Evolutionary conservation across 2,329 filamentous ascomycete species (phyloP).

Genomic region (Graphilbum ipis-grandicollis): DNA sequence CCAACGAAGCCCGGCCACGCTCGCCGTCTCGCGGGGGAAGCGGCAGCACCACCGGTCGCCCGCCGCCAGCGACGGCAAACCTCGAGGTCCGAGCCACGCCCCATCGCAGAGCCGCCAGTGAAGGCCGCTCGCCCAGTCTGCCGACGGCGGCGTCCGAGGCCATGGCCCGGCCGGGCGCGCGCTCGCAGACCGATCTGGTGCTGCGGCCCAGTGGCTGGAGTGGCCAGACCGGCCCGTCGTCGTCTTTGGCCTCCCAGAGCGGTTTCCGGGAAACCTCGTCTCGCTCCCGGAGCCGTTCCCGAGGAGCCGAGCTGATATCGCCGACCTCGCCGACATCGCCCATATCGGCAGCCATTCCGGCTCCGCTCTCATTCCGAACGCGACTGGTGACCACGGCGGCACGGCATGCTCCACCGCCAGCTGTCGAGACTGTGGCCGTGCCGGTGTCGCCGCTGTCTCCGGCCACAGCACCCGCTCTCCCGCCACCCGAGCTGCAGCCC

Average conservation of each 20-base stretch:
- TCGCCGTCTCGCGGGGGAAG: no score
- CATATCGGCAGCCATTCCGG: not conserved
- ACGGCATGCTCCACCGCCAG: no score
- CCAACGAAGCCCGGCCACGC: no score
- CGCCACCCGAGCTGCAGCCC: not conserved
- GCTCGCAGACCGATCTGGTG: constrained; percentile 49
- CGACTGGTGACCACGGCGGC: not conserved
- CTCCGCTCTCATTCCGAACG: not conserved
- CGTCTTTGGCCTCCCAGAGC: no score
- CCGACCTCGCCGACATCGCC: not conserved
- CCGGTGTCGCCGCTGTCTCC: not conserved
- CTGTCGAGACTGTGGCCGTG: no score
- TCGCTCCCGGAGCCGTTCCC: no score
- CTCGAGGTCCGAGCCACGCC: constrained; percentile 25
- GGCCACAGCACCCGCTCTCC: not conserved
- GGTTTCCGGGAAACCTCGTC: no score
- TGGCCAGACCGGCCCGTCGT: no score
- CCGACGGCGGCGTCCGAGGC: constrained; percentile 19
- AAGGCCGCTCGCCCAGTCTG: constrained; percentile 35
- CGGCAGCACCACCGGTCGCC: not conserved
- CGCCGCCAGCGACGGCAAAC: not conserved
- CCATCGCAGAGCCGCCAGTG: constrained; percentile 35
- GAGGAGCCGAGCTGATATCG: not conserved
- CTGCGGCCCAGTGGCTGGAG: constrained; percentile 18
- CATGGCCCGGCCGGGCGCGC: constrained; percentile 28